Evolutionary conservation across 345 rosid genomes (phyloP).

Genomic region (Linum trigynum): DNA sequence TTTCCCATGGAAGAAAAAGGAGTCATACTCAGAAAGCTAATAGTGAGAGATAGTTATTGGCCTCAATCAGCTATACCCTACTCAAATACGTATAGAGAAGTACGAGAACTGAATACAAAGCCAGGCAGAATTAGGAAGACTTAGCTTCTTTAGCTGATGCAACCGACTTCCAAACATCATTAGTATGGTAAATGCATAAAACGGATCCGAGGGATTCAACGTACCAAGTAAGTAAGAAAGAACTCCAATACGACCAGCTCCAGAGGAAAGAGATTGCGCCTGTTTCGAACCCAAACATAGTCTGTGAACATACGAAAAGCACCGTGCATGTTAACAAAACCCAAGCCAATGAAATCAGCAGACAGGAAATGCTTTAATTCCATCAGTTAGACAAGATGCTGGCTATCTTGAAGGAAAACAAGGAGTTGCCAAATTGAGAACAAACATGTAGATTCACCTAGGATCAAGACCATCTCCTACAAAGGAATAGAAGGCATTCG

Average conservation of each 20-base stretch:
- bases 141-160: background rate
- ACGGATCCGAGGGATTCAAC: background rate
- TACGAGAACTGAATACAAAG: background rate
- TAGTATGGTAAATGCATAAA: background rate
- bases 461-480: background rate
- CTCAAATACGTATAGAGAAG: background rate
- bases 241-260: slow-evolving; percentile 99
- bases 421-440: background rate
- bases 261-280: slow-evolving; percentile 77
- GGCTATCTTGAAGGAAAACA: background rate
- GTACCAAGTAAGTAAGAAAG: slow-evolving; percentile 97
- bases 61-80: background rate
- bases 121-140: background rate
- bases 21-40: background rate
- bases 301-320: slow-evolving; percentile 25
- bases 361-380: background rate
- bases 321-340: background rate
- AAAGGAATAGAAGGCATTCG: background rate
- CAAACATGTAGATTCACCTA: background rate
- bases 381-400: background rate
- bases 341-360: background rate
- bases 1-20: background rate
- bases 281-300: slow-evolving; percentile 39
- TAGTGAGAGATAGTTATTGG: background rate
- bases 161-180: background rate